Conservation (phyloP, 2,329 filamentous ascomycete species). For the Chaetomium strumarium region DNA sequence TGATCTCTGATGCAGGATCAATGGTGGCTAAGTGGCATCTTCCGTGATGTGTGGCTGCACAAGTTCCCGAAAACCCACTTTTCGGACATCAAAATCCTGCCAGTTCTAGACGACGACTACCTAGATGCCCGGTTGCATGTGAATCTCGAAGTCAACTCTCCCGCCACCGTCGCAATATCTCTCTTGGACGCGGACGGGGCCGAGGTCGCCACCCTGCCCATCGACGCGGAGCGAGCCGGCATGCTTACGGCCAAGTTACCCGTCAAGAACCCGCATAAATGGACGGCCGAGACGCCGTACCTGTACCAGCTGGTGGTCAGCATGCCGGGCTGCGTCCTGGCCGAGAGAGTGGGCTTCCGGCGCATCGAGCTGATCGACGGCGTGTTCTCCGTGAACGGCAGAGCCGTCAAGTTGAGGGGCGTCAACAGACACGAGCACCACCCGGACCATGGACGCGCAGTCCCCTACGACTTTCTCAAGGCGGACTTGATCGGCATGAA, state of each 20-base stretch:
- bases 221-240: constrained; percentile 22
- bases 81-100: constrained; percentile 50
- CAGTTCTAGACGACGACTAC: constrained; percentile 47
- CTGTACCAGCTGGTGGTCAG: constrained; percentile 38
- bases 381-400: constrained; percentile 49
- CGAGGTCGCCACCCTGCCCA: constrained; percentile 21
- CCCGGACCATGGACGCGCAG: constrained; percentile 45
- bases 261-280: constrained; percentile 45
- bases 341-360: constrained; percentile 53
- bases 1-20: constrained; percentile 37
- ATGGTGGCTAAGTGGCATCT: constrained; percentile 56
- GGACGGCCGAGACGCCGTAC: constrained; percentile 54
- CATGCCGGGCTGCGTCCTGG: constrained; percentile 29
- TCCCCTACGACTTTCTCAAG: constrained; percentile 48
- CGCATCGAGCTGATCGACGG: constrained; percentile 50
- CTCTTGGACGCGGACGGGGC: constrained; percentile 25
- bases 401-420: constrained; percentile 48
- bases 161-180: constrained; percentile 8
- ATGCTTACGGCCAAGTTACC: constrained; percentile 32
- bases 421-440: constrained; percentile 57
- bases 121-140: constrained; percentile 43
- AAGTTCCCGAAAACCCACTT: constrained; percentile 52
- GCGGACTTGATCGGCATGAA: constrained; percentile 54
- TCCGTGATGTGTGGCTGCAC: constrained; percentile 55
- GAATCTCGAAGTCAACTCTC: constrained; percentile 33